Evolutionary conservation across 2,329 filamentous ascomycete species (phyloP), one percentile per base, ranked within the genome.

Genomic region (Fusarium newnesense): DNA sequence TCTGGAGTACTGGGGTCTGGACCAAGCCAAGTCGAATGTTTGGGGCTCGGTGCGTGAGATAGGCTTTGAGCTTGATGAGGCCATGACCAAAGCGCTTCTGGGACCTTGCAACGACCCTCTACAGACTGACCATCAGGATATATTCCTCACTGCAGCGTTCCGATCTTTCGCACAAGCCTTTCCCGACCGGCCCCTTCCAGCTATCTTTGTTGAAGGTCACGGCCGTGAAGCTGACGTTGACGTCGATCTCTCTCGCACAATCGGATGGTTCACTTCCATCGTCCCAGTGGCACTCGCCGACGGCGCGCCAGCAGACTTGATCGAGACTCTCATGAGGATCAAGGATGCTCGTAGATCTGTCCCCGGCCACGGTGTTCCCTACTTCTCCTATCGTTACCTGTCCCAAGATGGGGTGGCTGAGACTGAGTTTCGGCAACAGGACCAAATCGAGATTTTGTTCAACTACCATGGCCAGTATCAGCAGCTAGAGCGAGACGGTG

Each of bases 241-340:
- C 18, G 36, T 57, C 21, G 80, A 85, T 63, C 69, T 83, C 2
- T 82, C 83, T 1, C 64, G 75, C 9, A 85, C 83, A 0, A 80
- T 86, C 2, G 84, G 84, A 9, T 86, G 83, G 83, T 85, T 85
- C 66, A 85, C 84, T 1, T 83, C 81, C 39, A 57, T 57, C 13
- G 28, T 43, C 8, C 53, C 39, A 34, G 28, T 57, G 4, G 39
- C 19, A 15, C 53, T 43, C 9, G 28, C 39, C 3, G 7, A 43
- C 1, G 28, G 13, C 9, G 21, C 43, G 19, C 37, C 21, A 4
- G 37, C 4, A 8, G 3, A 61, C 34, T n/a, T 42, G 21, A 19
- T 76, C 83, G 21, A 78, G 74, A 26, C 83, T 82, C 0, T 73
- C 9, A 62, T 53, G 19, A 61, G 34, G 44, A 54, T 49, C 30